Percentiles rank a stretch among this genome's conserved stretches.
Evolutionary conservation across 768 basidiomycete genomes (phyloP).

Genomic region (Exsudoporus frostii): DNA sequence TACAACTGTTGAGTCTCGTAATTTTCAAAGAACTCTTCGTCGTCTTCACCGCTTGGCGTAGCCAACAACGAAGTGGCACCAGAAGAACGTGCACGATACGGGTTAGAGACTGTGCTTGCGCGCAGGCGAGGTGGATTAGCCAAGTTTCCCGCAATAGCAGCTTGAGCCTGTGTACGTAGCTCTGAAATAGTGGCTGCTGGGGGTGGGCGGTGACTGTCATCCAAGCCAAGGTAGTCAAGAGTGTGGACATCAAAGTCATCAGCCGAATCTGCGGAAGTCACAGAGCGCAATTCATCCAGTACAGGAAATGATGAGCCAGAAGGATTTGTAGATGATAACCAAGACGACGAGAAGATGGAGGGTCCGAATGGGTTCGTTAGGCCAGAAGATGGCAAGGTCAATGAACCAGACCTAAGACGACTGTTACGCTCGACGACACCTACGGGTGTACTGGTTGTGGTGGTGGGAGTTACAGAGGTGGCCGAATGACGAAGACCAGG

Average conservation of each 20-base stretch:
- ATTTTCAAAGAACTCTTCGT: constrained; percentile 71
- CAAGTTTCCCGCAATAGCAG: constrained; percentile 82
- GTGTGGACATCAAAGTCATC: constrained; percentile 94
- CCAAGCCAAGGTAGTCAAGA: constrained; percentile 93
- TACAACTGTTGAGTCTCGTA: constrained; percentile 43
- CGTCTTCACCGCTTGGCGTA: constrained; percentile 62
- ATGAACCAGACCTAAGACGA: constrained; percentile 87
- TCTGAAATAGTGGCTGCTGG: constrained; percentile 87
- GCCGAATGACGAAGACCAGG: constrained; percentile 76
- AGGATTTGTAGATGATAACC: constrained; percentile 67
- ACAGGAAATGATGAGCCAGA: constrained; percentile 56
- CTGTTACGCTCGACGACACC: constrained; percentile 60
- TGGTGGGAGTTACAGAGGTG: constrained; percentile 54
- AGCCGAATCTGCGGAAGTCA: constrained; percentile 71
- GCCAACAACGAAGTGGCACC: constrained; percentile 58
- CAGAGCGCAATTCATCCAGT: constrained; percentile 79
- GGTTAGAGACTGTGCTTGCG: constrained; percentile 90
- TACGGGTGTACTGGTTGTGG: constrained; percentile 38
- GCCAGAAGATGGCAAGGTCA: constrained; percentile 78
- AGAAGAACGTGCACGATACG: constrained; percentile 72
- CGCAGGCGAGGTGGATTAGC: constrained; percentile 77
- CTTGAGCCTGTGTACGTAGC: constrained; percentile 84
- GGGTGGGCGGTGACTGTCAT: constrained; percentile 69
- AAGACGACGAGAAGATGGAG: constrained; percentile 86
- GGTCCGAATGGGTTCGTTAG: constrained; percentile 83